Percentiles rank a stretch among this genome's conserved stretches.
Evolutionary conservation across 495 filamentous ascomycete species (phyloP).

Genomic region (Lophiostoma macrostomum): DNA sequence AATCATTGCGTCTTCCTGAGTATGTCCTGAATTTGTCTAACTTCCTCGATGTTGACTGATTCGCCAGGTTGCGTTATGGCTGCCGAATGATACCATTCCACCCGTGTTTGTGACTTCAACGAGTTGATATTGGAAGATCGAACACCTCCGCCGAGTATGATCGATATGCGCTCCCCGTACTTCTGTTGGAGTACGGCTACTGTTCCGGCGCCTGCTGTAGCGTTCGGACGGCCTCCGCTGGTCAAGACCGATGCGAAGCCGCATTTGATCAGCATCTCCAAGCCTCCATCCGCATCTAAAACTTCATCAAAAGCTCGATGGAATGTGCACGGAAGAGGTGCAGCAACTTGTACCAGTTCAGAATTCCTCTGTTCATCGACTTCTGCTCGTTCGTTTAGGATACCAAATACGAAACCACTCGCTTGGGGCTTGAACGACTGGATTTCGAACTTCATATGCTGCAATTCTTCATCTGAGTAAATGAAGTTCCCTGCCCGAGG

Average conservation of each 20-base stretch:
- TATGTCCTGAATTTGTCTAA: constrained; percentile 1
- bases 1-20: background rate
- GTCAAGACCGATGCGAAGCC: constrained; percentile 51
- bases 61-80: constrained; percentile 34
- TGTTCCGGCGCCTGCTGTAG: constrained; percentile 21
- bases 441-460: constrained; percentile 45
- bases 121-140: constrained; percentile 40
- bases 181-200: constrained; percentile 27
- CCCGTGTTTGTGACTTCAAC: constrained; percentile 35
- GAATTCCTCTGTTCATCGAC: constrained; percentile 44
- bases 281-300: constrained; percentile 35
- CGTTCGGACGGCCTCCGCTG: constrained; percentile 43
- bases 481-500: constrained; percentile 45
- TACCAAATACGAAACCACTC: constrained; percentile 53
- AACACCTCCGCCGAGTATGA: constrained; percentile 47
- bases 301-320: constrained; percentile 53
- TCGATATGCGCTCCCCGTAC: constrained; percentile 2
- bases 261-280: constrained; percentile 40
- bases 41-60: constrained; percentile 22
- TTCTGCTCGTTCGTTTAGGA: constrained; percentile 33
- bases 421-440: constrained; percentile 36
- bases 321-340: constrained; percentile 50
- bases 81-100: constrained; percentile 44
- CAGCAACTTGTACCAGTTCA: constrained; percentile 44
- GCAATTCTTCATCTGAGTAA: constrained; percentile 43